A percentile compares a stretch with the other conserved stretches of the same genome.
phyloP scores from a whole-genome alignment of 768 basidiomycete genomes.

The Cantharellus cinnabarinus region DNA sequence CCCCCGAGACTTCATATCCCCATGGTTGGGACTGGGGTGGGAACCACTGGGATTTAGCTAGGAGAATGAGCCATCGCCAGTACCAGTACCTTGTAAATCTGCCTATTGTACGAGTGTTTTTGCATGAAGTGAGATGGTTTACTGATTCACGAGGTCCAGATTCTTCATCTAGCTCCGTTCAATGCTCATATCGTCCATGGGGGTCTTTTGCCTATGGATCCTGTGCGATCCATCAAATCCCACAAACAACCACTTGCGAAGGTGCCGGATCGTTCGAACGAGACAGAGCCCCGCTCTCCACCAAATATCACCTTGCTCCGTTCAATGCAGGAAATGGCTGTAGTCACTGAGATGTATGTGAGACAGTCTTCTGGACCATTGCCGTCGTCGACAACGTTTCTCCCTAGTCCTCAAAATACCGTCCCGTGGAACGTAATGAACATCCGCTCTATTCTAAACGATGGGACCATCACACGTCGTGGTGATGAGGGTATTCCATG shows the following conservation, averaged over 20 bases:
- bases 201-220: slow-evolving; percentile 58
- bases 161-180: slow-evolving; percentile 48
- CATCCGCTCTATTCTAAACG: slow-evolving; percentile 34
- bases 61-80: slow-evolving; percentile 36
- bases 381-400: not conserved
- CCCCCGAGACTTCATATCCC: slow-evolving; percentile 23
- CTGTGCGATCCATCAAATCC: slow-evolving; percentile 28
- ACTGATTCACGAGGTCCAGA: too few relatives aligned
- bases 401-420: slow-evolving; percentile 36
- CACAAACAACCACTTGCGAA: slow-evolving; percentile 51
- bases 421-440: slow-evolving; percentile 63
- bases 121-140: too few relatives aligned
- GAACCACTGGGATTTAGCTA: slow-evolving; percentile 61
- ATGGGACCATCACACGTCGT: slow-evolving; percentile 24
- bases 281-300: slow-evolving; percentile 5
- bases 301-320: slow-evolving; percentile 20
- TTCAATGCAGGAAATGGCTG: slow-evolving; percentile 39
- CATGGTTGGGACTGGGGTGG: slow-evolving; percentile 56
- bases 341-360: slow-evolving; percentile 33
- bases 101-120: slow-evolving; percentile 28
- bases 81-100: slow-evolving; percentile 56
- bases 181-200: slow-evolving; percentile 70
- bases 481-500: slow-evolving; percentile 39
- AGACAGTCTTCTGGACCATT: not conserved
- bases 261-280: slow-evolving; percentile 20